A percentile compares a stretch with the other conserved stretches of the same genome.
Conservation (phyloP, 2,329 filamentous ascomycete species). For the Lachnellula arida region DNA sequence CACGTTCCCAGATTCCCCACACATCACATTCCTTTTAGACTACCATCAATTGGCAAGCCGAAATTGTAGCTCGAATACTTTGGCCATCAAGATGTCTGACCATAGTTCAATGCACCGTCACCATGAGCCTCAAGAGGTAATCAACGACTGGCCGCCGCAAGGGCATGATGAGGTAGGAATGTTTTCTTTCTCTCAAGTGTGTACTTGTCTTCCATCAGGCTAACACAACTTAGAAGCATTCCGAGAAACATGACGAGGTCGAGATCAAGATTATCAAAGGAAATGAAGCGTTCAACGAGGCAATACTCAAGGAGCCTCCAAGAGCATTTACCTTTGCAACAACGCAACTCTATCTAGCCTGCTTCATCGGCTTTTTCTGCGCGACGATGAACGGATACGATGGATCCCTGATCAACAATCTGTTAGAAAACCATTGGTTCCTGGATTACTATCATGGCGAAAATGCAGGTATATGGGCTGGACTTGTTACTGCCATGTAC, state of each 20-base stretch:
- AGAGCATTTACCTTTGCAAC: slow-evolving; percentile 37
- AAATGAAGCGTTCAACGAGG: slow-evolving; percentile 51
- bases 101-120: not conserved
- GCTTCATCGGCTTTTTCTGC: slow-evolving; percentile 45
- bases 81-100: not conserved
- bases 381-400: slow-evolving; percentile 51
- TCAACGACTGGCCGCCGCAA: not conserved
- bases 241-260: slow-evolving; percentile 25
- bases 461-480: slow-evolving; percentile 44
- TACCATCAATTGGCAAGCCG: not conserved
- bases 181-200: not conserved
- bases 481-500: slow-evolving; percentile 48
- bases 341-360: slow-evolving; percentile 41
- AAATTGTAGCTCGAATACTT: not conserved
- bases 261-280: slow-evolving; percentile 43
- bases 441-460: slow-evolving; percentile 37
- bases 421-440: slow-evolving; percentile 41
- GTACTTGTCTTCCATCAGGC: not conserved
- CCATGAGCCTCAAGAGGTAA: not conserved
- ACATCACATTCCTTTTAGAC: not conserved
- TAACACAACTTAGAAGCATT: slow-evolving; percentile 19
- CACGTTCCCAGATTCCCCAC: slow-evolving; percentile 4
- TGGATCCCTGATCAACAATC: slow-evolving; percentile 46
- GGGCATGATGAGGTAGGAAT: slow-evolving; percentile 11
- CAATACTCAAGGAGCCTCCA: slow-evolving; percentile 48